Conservation (phyloP, 1,139 yeast species). For the Pneumocystis oryctolagi region DNA sequence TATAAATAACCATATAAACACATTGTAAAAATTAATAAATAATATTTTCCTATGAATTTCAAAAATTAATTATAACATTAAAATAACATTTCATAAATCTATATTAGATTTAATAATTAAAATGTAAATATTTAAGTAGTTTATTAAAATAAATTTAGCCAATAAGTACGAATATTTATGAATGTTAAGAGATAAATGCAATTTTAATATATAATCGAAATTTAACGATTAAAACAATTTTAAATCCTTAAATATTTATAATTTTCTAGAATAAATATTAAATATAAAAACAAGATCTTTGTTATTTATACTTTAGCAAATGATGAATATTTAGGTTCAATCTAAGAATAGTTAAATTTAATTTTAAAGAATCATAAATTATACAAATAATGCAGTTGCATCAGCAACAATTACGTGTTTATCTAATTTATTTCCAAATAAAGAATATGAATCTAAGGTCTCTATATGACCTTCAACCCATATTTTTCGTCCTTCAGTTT, state of each 20-base stretch:
- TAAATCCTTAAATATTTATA: neutral
- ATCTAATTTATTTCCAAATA: slow-evolving; percentile 20
- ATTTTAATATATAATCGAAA: no score
- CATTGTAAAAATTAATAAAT: no score
- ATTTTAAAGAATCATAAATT: neutral
- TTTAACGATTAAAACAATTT: no score
- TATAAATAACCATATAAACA: no score
- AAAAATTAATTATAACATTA: no score
- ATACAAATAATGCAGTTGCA: slow-evolving; percentile 21
- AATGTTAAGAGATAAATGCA: no score
- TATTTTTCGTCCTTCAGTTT: slow-evolving; percentile 66
- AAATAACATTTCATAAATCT: no score
- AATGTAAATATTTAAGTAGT: no score
- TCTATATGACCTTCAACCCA: slow-evolving; percentile 51
- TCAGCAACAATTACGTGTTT: slow-evolving; percentile 18
- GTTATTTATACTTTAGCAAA: neutral
- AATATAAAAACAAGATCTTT: neutral
- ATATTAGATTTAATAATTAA: no score
- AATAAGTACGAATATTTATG: no score
- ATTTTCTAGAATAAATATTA: neutral
- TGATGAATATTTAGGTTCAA: slow-evolving; percentile 16
- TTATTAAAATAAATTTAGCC: no score
- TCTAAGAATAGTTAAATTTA: slow-evolving; percentile 16
- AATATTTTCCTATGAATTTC: no score
- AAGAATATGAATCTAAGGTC: slow-evolving; percentile 21